Base-by-base conservation (phyloP, 805 yeast species). In the Starmera dryadoides region DNA sequence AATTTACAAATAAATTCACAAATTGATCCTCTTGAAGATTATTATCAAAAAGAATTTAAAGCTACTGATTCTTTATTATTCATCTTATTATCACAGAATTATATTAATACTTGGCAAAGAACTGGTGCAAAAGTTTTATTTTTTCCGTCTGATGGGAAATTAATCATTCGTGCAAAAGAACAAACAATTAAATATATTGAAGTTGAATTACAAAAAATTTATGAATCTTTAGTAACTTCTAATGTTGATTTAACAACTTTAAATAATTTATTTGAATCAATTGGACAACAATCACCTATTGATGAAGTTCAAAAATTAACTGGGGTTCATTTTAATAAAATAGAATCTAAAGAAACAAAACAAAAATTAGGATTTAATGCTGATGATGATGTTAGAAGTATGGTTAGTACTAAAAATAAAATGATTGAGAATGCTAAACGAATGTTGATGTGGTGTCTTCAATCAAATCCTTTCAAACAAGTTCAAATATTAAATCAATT, bases 101-200 rank as follows among this genome's bases (percentile, higher is more conserved):
- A 50, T 20, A 44, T 53, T 35, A 41, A 43, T 35, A 49, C 46
- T 14, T 53, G 59, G 59, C 41, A 47, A 11, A 44, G 56, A 34
- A 49, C 50, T 2, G 46, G 53, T 33, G 57, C 51, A 2, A 48
- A 45, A 36, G 49, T 55, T n/a, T 38, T 42, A 10, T 36, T 55
- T 18, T 30, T 40, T 1, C 47, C 55, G 2, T 44, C 43, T 16
- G 47, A 53, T 4, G 20, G 37, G 12, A 43, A 47, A 38, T 46
- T 55, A 34, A 35, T 53, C 20, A 47, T 55, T 2, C 42, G 49
- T 14, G 50, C 58, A 0, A 47, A 41, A 17, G 46, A 47, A 31
- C 41, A 47, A 3, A 50, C 53, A 32, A 29, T 50, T 16, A 53
- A 50, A 26, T 53, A 52, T 35, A 49, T 55, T 16, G 59, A 54